Base-by-base conservation (phyloP, 192 early-diverging fungal genomes). In the Haplosporangium gracile region DNA sequence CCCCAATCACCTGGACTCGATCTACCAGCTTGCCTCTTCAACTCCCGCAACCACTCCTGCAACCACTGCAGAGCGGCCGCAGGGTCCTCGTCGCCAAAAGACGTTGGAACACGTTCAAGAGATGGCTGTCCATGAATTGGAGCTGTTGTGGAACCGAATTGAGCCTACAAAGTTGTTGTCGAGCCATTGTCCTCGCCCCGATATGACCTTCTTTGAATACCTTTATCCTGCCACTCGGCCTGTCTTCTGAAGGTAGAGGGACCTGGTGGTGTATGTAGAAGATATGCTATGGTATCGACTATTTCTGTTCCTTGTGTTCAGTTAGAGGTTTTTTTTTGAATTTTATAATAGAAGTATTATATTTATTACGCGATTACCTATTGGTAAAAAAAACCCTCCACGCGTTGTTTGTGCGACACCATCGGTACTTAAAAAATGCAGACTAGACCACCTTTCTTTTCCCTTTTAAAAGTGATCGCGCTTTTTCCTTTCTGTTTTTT, bases 181-280 rank as follows among this genome's bases (percentile, higher is more conserved):
- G 22, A 72, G n/a, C 15, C 49, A 57, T 9, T 81, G 78, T 32
- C 71, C 53, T 22, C 24, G 76, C 29, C 84, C 84, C 1, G 84
- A 86, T 5, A 86, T 81, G 75, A 86, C 84, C 24, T 86, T 86
- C 70, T 86, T 86, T 32, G 84, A 86, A 40, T 86, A 86, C 39
- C 76, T 86, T 20, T 86, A 86, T 43, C 84, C 84, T 38, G 69
- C 82, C 8, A 83, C 82, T 5, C 70, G 71, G 3, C 39, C 76
- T 9, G 40, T 83, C 38, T 83, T 77, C 49, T 83, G 29, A 75
- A 65, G 13, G 11, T 36, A 2, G 26, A 13, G 24, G 13, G 13
- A 11, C 15, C 2, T 13, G 43, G 43, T 45, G 43, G 60, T 32
- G 10, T 65, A 65, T 65, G 60, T 13, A 24, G 10, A n/a, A 4